Evolutionary conservation across 495 filamentous ascomycete genomes (phyloP).

Genomic region (Parmelia sp.): DNA sequence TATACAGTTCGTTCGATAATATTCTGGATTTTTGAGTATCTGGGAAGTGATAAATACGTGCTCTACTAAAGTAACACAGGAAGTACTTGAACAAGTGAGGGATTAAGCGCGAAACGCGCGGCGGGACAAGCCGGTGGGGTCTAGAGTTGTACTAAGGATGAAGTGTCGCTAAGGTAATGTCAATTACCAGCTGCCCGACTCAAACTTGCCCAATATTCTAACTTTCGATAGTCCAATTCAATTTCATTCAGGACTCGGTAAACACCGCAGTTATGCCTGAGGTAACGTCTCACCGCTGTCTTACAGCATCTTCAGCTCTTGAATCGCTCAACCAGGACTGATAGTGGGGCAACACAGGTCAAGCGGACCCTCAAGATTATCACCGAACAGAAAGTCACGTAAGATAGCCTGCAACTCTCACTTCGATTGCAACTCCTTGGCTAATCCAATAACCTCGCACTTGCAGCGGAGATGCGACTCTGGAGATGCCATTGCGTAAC

Average conservation of each 20-base stretch:
- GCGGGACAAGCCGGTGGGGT: background rate
- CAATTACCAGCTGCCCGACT: too few species aligned
- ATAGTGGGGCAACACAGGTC: constrained; percentile 43
- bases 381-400: constrained; percentile 85
- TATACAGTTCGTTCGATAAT: too few species aligned
- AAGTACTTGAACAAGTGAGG: too few species aligned
- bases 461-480: constrained; percentile 59
- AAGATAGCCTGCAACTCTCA: constrained; percentile 34
- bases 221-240: background rate
- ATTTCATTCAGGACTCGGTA: background rate
- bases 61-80: too few species aligned
- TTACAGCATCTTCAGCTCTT: background rate
- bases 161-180: too few species aligned
- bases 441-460: constrained; percentile 10
- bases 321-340: background rate
- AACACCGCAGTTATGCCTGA: background rate
- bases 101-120: background rate
- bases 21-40: too few species aligned
- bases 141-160: too few species aligned
- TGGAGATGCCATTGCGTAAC: constrained; percentile 80
- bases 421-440: constrained; percentile 14
- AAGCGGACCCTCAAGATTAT: constrained; percentile 87
- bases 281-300: background rate
- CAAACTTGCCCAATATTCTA: background rate
- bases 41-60: too few species aligned